These are phyloP conservation scores for Fusarium pseudonygamai DNA, from an alignment of 2,329 filamentous ascomycete species.

Conservation along the genomic window DNA sequence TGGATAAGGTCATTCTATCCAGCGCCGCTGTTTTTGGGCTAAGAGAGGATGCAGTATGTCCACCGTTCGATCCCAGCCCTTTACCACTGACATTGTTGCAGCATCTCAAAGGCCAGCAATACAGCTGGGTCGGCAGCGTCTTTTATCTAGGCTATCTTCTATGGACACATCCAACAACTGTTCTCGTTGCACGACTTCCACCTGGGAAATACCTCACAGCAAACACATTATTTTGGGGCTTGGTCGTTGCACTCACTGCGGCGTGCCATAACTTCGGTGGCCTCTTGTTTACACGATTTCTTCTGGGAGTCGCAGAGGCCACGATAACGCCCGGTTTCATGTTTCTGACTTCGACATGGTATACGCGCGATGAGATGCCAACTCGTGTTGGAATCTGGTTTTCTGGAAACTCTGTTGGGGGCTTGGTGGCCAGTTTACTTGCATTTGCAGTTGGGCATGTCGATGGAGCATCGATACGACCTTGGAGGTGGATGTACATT, in stretches of 20 bases:
- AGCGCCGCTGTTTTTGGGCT: conserved; percentile 66
- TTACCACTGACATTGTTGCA: neutral
- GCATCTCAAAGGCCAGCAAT: conserved; percentile 57
- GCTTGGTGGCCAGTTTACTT: conserved; percentile 58
- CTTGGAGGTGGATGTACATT: conserved; percentile 69
- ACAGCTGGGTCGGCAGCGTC: conserved; percentile 68
- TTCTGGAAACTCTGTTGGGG: conserved; percentile 59
- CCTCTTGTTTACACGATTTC: conserved; percentile 60
- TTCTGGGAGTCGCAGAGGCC: conserved; percentile 65
- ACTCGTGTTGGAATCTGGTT: conserved; percentile 66
- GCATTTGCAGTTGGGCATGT: conserved; percentile 67
- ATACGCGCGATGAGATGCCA: conserved; percentile 66
- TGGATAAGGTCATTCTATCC: conserved; percentile 68
- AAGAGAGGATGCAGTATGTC: conserved; percentile 55
- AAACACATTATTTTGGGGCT: conserved; percentile 62
- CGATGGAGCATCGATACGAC: conserved; percentile 50
- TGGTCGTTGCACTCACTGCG: conserved; percentile 55
- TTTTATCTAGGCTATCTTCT: conserved; percentile 58
- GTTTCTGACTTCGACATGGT: conserved; percentile 65
- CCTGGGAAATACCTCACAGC: conserved; percentile 57
- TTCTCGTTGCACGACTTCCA: conserved; percentile 58
- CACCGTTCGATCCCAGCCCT: neutral
- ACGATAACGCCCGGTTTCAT: conserved; percentile 65
- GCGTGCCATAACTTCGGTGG: conserved; percentile 59
- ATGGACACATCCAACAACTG: conserved; percentile 60